Conservation (phyloP, 768 basidiomycete genomes). For the Gymnopilus junonius region DNA sequence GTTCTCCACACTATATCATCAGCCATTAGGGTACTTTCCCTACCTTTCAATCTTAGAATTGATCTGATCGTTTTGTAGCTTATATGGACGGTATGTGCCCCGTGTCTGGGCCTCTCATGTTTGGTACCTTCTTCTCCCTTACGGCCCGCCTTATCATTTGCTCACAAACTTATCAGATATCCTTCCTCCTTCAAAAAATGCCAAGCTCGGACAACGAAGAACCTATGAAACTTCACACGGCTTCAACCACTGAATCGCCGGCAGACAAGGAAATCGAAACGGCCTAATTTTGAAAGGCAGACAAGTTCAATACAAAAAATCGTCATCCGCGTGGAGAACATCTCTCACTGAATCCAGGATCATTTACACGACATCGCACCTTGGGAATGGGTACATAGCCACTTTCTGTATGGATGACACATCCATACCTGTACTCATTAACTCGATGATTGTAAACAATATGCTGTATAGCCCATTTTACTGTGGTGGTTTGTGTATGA, state of each 20-base stretch:
- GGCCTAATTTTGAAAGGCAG: slow-evolving; percentile 4
- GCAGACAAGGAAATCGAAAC: slow-evolving; percentile 23
- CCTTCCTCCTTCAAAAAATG: slow-evolving; percentile 42
- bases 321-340: background rate
- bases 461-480: no score
- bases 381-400: background rate
- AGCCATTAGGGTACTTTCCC: slow-evolving; percentile 60
- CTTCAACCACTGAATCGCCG: slow-evolving; percentile 23
- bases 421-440: background rate
- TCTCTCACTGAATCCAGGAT: background rate
- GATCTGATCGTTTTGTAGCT: slow-evolving; percentile 41
- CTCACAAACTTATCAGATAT: slow-evolving; percentile 35
- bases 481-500: no score
- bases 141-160: slow-evolving; percentile 4
- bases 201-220: slow-evolving; percentile 32
- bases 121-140: slow-evolving; percentile 44
- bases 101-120: slow-evolving; percentile 67
- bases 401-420: background rate
- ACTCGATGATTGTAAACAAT: background rate
- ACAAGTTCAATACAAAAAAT: background rate
- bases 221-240: slow-evolving; percentile 15
- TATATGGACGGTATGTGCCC: slow-evolving; percentile 76
- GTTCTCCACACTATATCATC: slow-evolving; percentile 59
- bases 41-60: slow-evolving; percentile 4
- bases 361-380: background rate